phyloP scores from a whole-genome alignment of 2,329 filamentous ascomycete species.

The Pyricularia pennisetigena region DNA sequence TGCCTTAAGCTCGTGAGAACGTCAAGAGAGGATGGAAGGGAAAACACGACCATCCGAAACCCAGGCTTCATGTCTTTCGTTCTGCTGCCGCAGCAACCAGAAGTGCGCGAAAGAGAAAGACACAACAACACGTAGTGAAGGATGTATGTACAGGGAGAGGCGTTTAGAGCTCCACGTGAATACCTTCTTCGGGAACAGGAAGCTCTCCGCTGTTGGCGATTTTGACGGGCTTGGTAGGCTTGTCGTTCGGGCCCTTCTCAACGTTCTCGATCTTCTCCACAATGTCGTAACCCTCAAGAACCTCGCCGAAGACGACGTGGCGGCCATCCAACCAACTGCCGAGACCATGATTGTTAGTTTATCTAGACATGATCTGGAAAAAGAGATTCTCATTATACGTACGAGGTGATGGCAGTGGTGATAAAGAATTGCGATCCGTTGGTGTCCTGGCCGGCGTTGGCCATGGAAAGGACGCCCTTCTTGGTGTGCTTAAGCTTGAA shows the following conservation, averaged over 20 bases:
- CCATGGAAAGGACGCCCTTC: conserved; percentile 76
- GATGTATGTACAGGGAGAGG: conserved; percentile 23
- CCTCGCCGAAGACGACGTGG: conserved; percentile 84
- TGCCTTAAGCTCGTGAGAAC: neutral
- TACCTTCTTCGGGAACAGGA: conserved; percentile 81
- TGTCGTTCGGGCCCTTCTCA: conserved; percentile 56
- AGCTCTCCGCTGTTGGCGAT: conserved; percentile 79
- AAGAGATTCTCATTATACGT: conserved; percentile 22
- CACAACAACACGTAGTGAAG: conserved; percentile 8
- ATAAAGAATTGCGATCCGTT: conserved; percentile 90
- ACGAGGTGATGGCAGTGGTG: conserved; percentile 71
- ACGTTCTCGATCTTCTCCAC: conserved; percentile 70
- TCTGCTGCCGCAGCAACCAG: neutral
- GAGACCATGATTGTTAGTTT: conserved; percentile 7
- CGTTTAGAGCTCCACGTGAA: conserved; percentile 73
- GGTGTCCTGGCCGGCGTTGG: conserved; percentile 76
- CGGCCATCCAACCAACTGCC: conserved; percentile 69
- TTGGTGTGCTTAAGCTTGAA: conserved; percentile 92
- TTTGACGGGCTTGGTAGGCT: conserved; percentile 59
- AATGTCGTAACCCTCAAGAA: conserved; percentile 76
- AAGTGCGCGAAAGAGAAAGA: neutral
- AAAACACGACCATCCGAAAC: neutral
- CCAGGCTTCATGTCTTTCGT: neutral
- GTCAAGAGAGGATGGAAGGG: neutral
- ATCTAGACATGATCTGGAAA: neutral